Base-by-base conservation (phyloP, 1,284 basidiomycete genomes). In the Uromyces viciae-fabae region DNA sequence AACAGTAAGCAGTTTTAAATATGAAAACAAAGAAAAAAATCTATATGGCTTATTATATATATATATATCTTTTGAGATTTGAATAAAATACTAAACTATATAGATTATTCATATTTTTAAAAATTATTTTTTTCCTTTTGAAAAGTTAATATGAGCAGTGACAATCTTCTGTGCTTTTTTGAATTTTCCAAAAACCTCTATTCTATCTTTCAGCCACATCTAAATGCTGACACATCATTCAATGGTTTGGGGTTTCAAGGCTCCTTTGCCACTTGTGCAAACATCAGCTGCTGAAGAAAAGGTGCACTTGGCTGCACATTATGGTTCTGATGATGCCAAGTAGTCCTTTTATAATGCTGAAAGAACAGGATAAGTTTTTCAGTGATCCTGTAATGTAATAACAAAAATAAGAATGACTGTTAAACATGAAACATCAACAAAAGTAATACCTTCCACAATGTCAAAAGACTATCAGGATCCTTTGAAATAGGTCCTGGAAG, bases 221-320 rank as follows among this genome's bases (percentile, higher is more conserved):
- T 69, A 40, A 69, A 25, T 42, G 22, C 68, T 52, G 31, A 72
- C 66, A 69, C 38, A 72, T 49, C 46, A 40, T 43, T 42, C 28
- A 33, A 69, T 69, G 17, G 66, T 69, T 31, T 28, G 22, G 2
- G 66, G 66, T 3, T 22, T 11, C 46, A 69, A 69, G 31, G 33
- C 42, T 2, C 66, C 66, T 43, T 40, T 11, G 17, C 40, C 46
- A 43, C 40, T 42, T 3, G 66, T 15, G 40, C 40, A 42, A 15
- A 72, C 68, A 52, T 72, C 68, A 31, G 68, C 68, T 14, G 68
- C 68, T 19, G 68, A 46, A 15, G 68, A 72, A 72, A 72, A 72
- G 4, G 43, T 72, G 33, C 28, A 31, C 33, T 72, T 43, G 9
- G 46, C 43, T 72, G 69, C 69, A 38, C 69, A 72, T 14, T 40